Conservation (phyloP, 177 flowering plant genomes). For the Vitis hybrid region DNA sequence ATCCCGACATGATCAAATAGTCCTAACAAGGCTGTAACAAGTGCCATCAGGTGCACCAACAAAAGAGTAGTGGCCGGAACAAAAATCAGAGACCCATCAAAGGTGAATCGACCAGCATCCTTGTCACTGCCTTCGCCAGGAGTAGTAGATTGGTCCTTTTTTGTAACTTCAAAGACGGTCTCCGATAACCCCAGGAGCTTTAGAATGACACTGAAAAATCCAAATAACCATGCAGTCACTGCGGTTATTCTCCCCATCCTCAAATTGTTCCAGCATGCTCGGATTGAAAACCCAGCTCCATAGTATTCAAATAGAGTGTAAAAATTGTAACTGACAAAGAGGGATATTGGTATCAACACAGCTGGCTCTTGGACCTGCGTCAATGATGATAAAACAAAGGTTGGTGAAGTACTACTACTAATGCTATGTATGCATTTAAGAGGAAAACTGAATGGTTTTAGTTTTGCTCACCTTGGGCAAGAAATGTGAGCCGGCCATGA, state of each 20-base stretch:
- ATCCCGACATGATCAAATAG: neutral
- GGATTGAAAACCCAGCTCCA: constrained; percentile 10
- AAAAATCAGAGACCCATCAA: constrained; percentile 46
- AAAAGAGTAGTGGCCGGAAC: constrained; percentile 42
- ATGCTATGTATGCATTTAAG: too few relatives aligned
- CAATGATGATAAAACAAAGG: neutral
- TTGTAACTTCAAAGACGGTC: constrained; percentile 53
- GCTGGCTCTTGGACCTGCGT: constrained; percentile 25
- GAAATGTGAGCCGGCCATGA: constrained; percentile 41
- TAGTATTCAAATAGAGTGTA: too few relatives aligned
- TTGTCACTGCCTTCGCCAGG: neutral
- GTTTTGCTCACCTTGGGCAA: constrained; percentile 42
- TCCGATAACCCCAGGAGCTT: constrained; percentile 55
- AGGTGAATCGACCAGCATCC: constrained; percentile 37
- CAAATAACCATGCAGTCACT: constrained; percentile 37
- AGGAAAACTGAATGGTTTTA: too few relatives aligned
- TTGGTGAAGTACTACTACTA: too few relatives aligned
- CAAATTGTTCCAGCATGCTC: constrained; percentile 51
- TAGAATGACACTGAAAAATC: constrained; percentile 21
- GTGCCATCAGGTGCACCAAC: constrained; percentile 30
- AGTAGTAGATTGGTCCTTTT: constrained; percentile 28
- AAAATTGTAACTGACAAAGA: too few relatives aligned
- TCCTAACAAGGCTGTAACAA: constrained; percentile 16
- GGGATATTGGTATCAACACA: too few relatives aligned
- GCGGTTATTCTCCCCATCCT: constrained; percentile 36